These are phyloP conservation scores for Epichloe baconii DNA, from an alignment of 2,329 filamentous ascomycete genomes.

Conservation along the genomic window DNA sequence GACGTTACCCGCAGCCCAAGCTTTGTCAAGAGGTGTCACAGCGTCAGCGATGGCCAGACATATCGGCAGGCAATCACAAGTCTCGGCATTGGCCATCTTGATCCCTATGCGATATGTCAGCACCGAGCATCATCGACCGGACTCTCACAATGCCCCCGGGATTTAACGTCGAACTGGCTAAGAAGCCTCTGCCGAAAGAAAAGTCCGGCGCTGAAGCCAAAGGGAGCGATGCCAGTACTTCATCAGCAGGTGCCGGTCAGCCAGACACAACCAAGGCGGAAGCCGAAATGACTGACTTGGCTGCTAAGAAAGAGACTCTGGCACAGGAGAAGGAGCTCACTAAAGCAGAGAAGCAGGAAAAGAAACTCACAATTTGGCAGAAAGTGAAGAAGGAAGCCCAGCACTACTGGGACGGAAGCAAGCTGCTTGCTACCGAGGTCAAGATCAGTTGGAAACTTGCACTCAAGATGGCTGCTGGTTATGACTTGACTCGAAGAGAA, in stretches of 20 bases:
- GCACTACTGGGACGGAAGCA: conserved; percentile 98
- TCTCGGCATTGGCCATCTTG: conserved; percentile 41
- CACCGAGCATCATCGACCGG: conserved; percentile 44
- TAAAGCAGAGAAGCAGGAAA: conserved; percentile 52
- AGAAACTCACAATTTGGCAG: conserved; percentile 79
- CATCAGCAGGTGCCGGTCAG: conserved; percentile 17
- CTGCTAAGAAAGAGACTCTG: conserved; percentile 47
- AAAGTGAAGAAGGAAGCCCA: conserved; percentile 88
- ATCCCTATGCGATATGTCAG: conserved; percentile 43
- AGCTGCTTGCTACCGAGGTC: conserved; percentile 82
- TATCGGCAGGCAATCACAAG: conserved; percentile 30
- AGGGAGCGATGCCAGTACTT: conserved; percentile 14
- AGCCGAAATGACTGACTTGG: conserved; percentile 45
- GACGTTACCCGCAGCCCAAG: conserved; percentile 24
- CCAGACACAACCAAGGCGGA: conserved; percentile 25
- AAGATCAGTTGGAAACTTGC: conserved; percentile 84
- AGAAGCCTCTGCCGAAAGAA: conserved; percentile 63
- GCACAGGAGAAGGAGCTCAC: conserved; percentile 45
- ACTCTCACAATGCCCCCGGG: conserved; percentile 58
- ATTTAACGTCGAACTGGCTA: conserved; percentile 81
- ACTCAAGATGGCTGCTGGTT: conserved; percentile 94
- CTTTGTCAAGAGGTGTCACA: conserved; percentile 33
- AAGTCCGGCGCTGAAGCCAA: conserved; percentile 20
- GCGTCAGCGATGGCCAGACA: conserved; percentile 34
- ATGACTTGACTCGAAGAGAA: conserved; percentile 89